These are phyloP conservation scores for Angomonas ambiguus DNA, from an alignment of 208 protist genomes.

Conservation along the genomic window DNA sequence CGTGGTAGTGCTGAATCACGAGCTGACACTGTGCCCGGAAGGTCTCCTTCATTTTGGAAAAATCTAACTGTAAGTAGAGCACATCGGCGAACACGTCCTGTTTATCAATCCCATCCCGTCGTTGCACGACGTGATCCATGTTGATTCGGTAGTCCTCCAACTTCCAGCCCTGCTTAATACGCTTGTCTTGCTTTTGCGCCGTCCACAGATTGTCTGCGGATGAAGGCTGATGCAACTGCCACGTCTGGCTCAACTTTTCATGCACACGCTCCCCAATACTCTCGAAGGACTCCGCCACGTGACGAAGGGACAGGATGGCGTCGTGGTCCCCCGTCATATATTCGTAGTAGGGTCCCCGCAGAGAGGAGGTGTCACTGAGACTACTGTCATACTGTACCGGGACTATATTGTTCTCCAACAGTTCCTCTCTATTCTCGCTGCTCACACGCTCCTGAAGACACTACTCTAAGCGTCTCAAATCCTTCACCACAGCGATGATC, in stretches of 20 bases:
- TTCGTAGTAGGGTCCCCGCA: constrained; percentile 91
- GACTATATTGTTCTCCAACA: constrained; percentile 35
- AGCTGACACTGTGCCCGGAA: constrained; percentile 94
- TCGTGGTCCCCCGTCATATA: constrained; percentile 94
- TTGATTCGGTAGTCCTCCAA: constrained; percentile 94
- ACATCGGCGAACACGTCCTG: constrained; percentile 94
- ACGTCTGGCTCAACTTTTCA: constrained; percentile 93
- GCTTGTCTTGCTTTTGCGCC: constrained; percentile 89
- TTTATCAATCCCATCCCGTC: constrained; percentile 92
- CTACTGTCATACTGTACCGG: constrained; percentile 59
- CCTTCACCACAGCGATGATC: constrained; percentile 87
- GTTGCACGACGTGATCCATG: constrained; percentile 94
- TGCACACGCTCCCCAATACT: constrained; percentile 89
- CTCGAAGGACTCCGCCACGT: constrained; percentile 89
- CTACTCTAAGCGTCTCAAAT: constrained; percentile 88
- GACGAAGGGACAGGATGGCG: constrained; percentile 86
- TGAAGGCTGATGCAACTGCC: constrained; percentile 94
- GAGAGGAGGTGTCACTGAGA: constrained; percentile 37
- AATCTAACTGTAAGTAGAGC: constrained; percentile 95
- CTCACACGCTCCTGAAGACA: constrained; percentile 47
- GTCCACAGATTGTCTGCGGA: constrained; percentile 94
- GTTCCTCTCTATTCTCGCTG: constrained; percentile 49
- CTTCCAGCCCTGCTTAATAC: constrained; percentile 89
- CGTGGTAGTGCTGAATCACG: constrained; percentile 95
- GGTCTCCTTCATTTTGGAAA: constrained; percentile 94